These are phyloP conservation scores for Diaporthe citrichinensis DNA, from an alignment of 2,329 filamentous ascomycete genomes.

Conservation along the genomic window DNA sequence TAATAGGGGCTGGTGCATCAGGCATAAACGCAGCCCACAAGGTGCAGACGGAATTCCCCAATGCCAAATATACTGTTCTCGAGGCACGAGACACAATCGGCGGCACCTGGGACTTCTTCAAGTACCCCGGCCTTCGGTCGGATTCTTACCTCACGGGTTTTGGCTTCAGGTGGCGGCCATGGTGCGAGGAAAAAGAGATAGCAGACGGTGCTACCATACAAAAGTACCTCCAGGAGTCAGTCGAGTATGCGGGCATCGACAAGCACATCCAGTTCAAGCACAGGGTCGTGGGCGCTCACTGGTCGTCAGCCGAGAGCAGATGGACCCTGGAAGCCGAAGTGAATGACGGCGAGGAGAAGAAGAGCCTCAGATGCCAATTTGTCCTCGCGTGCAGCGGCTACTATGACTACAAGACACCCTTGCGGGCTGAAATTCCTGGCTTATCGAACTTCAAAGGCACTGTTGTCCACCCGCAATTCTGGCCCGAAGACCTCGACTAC, in stretches of 20 bases:
- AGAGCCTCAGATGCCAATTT: conserved; percentile 63
- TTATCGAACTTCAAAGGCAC: conserved; percentile 76
- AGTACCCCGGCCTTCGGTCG: conserved; percentile 80
- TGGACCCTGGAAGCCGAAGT: conserved; percentile 66
- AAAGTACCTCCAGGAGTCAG: conserved; percentile 68
- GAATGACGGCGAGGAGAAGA: conserved; percentile 47
- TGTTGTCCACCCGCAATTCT: conserved; percentile 81
- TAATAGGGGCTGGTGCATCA: conserved; percentile 80
- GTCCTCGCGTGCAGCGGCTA: conserved; percentile 75
- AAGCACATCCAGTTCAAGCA: conserved; percentile 67
- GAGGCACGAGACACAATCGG: conserved; percentile 77
- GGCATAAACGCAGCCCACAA: conserved; percentile 83
- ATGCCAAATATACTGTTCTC: conserved; percentile 73
- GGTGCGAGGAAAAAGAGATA: conserved; percentile 69
- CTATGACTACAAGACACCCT: conserved; percentile 78
- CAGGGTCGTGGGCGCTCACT: conserved; percentile 63
- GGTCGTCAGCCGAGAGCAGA: conserved; percentile 67
- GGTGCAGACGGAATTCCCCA: conserved; percentile 70
- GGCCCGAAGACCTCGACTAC: conserved; percentile 79
- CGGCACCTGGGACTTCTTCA: conserved; percentile 85
- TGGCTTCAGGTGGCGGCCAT: conserved; percentile 80
- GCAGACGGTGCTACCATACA: conserved; percentile 66
- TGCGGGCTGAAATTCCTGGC: conserved; percentile 74
- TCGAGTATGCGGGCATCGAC: conserved; percentile 65
- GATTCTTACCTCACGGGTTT: conserved; percentile 75